Percentiles rank a stretch among this genome's conserved stretches.
Evolutionary conservation across 345 rosid genomes (phyloP).

Genomic region (Salix caprea): DNA sequence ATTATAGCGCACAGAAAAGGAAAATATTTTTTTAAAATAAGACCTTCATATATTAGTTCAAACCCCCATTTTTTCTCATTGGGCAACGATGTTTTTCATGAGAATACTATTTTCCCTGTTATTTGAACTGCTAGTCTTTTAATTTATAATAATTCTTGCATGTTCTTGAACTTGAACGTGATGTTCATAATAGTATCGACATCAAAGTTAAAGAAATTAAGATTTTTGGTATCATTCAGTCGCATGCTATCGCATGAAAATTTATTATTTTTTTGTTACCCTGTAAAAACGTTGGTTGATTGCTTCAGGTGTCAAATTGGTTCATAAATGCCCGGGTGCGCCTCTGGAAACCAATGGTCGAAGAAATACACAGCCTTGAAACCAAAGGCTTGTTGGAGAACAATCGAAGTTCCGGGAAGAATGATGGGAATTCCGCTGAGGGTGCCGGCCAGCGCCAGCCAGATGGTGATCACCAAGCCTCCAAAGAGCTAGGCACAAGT

Average conservation of each 20-base stretch:
- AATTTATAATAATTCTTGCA: background rate
- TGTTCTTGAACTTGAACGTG: background rate
- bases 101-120: no score
- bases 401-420: slow-evolving; percentile 13
- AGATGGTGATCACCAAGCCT: slow-evolving; percentile 14
- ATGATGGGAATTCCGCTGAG: slow-evolving; percentile 21
- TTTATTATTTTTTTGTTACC: background rate
- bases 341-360: slow-evolving; percentile 68
- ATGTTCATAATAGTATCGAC: background rate
- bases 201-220: background rate
- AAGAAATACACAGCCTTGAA: slow-evolving; percentile 57
- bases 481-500: slow-evolving; percentile 19
- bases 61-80: background rate
- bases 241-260: background rate
- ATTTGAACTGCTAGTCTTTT: no score
- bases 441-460: slow-evolving; percentile 16
- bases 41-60: background rate
- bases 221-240: background rate
- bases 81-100: background rate
- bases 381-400: slow-evolving; percentile 35
- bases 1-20: background rate
- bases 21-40: no score
- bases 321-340: slow-evolving; percentile 63
- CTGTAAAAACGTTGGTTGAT: background rate
- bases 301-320: slow-evolving; percentile 58